A percentile compares a stretch with the other conserved stretches of the same genome.
Evolutionary conservation across 2,329 filamentous ascomycete genomes (phyloP).

Genomic region (Cordyceps tenuipes): DNA sequence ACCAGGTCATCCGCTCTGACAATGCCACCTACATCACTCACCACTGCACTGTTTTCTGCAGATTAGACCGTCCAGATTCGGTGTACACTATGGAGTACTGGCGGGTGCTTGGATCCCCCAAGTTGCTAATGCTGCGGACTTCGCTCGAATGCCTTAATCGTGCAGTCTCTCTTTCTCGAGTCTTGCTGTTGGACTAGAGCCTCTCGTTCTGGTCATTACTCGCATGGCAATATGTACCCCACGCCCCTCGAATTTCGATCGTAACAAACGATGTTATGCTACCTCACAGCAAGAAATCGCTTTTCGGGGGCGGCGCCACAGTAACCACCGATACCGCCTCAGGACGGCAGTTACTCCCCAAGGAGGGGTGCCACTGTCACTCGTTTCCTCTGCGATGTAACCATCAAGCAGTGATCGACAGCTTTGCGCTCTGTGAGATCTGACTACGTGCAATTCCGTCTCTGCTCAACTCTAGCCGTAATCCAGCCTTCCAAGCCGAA

Average conservation of each 20-base stretch:
- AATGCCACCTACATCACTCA: not conserved
- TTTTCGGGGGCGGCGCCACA: slow-evolving; percentile 3
- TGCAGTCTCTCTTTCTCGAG: not conserved
- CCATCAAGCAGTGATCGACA: slow-evolving; percentile 17
- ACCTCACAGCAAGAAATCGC: slow-evolving; percentile 10
- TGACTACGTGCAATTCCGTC: not conserved
- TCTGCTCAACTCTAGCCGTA: not conserved
- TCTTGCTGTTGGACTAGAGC: not conserved
- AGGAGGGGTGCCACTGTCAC: slow-evolving; percentile 12
- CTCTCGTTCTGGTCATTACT: not conserved
- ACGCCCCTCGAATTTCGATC: slow-evolving; percentile 3
- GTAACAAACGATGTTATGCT: slow-evolving; percentile 9
- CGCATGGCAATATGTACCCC: slow-evolving; percentile 13
- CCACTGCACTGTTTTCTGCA: not conserved
- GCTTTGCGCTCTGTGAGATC: slow-evolving; percentile 5
- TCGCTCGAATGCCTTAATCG: not conserved
- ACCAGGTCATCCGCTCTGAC: not conserved
- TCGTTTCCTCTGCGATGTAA: slow-evolving; percentile 19
- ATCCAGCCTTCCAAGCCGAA: not conserved
- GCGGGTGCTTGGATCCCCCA: not conserved
- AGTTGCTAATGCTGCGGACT: not conserved
- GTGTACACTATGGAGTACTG: not conserved
- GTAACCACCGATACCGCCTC: slow-evolving; percentile 10
- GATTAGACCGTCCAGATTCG: not conserved
- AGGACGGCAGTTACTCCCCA: slow-evolving; percentile 10